These are phyloP conservation scores for Vigna unguiculata DNA, from an alignment of 306 rosid genomes.

Conservation along the genomic window DNA sequence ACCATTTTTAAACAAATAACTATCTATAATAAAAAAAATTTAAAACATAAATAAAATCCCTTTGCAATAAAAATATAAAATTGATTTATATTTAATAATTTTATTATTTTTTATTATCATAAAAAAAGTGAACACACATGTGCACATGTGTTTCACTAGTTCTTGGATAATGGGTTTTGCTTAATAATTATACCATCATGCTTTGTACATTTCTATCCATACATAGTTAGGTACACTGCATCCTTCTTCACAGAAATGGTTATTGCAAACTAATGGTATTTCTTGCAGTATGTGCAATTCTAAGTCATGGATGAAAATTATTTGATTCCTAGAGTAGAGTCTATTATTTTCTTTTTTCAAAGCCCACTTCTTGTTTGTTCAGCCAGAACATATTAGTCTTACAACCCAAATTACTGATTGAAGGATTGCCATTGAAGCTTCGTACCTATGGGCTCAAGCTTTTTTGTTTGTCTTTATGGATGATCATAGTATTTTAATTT, in stretches of 20 bases:
- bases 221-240: not conserved
- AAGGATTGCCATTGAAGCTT: slow-evolving; percentile 23
- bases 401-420: not conserved
- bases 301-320: slow-evolving; percentile 16
- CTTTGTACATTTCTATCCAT: slow-evolving; percentile 17
- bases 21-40: too few species aligned
- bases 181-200: not conserved
- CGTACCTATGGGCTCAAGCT: slow-evolving; percentile 4
- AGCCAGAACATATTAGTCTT: slow-evolving; percentile 27
- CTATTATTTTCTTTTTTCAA: slow-evolving; percentile 16
- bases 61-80: too few species aligned
- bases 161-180: slow-evolving; percentile 19
- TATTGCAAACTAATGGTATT: slow-evolving; percentile 16
- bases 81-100: too few species aligned
- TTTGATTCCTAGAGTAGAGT: not conserved
- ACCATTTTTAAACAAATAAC: too few species aligned
- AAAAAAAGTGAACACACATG: too few species aligned
- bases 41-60: too few species aligned
- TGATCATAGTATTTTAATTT: slow-evolving; percentile 12
- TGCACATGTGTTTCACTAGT: not conserved
- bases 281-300: slow-evolving; percentile 39
- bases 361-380: slow-evolving; percentile 4
- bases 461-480: slow-evolving; percentile 9
- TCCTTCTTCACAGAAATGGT: not conserved
- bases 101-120: too few species aligned